phyloP scores from a whole-genome alignment of 345 rosid species.

The Conringia planisiliqua region DNA sequence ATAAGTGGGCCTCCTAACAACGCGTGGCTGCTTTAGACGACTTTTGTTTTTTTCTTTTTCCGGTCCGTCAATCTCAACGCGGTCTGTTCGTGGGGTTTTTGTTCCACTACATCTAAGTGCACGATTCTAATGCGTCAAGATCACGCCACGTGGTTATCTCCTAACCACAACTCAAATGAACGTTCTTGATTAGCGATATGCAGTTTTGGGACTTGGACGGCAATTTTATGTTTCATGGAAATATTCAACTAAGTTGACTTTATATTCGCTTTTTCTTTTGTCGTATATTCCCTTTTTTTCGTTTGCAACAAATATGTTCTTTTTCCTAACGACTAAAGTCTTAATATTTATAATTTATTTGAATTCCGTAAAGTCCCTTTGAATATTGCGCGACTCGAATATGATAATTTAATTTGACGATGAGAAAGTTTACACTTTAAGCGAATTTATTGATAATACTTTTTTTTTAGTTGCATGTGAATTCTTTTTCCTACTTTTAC shows the following conservation, averaged over 20 bases:
- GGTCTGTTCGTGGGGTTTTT: conserved; percentile 8
- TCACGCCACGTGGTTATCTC: background rate
- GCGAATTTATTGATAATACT: background rate
- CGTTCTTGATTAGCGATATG: background rate
- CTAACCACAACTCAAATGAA: background rate
- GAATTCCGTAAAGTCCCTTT: background rate
- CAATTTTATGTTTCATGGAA: conserved; percentile 13
- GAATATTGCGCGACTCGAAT: background rate
- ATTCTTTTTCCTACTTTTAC: background rate
- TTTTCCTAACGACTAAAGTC: conserved; percentile 15
- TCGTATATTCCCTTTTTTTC: background rate
- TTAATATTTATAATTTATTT: background rate
- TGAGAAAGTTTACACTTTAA: conserved; percentile 2
- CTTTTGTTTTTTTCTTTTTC: conserved; percentile 1
- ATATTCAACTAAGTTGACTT: conserved; percentile 29
- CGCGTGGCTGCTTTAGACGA: conserved; percentile 26
- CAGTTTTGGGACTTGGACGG: conserved; percentile 11
- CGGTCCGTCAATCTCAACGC: background rate
- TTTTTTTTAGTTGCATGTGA: background rate
- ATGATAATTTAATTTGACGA: background rate
- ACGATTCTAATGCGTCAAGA: background rate
- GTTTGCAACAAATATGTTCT: background rate
- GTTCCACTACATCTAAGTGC: conserved; percentile 25
- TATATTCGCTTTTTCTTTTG: background rate
- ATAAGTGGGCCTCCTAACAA: background rate